A percentile compares a stretch with the other conserved stretches of the same genome.
Conservation (phyloP, 441 rosid species). For the Hypseocharis bilobata region DNA sequence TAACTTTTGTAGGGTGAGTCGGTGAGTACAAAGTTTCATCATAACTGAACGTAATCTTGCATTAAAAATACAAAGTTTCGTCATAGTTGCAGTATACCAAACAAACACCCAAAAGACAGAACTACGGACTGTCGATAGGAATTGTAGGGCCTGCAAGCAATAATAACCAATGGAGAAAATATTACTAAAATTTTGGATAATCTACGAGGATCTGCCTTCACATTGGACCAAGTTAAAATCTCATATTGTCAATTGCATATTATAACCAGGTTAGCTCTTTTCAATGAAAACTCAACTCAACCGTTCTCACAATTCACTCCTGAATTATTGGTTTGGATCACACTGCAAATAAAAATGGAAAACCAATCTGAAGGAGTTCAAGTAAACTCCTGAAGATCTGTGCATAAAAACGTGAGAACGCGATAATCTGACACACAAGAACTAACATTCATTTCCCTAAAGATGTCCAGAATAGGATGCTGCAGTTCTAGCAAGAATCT, state of each 20-base stretch:
- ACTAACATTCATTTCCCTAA: background rate
- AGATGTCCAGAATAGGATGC: background rate
- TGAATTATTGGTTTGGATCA: background rate
- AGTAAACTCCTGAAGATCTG: background rate
- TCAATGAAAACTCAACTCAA: background rate
- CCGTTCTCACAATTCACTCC: background rate
- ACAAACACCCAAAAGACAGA: background rate
- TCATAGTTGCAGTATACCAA: background rate
- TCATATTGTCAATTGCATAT: background rate
- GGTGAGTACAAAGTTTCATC: background rate
- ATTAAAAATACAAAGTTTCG: background rate
- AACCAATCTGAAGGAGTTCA: background rate
- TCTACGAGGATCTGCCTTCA: background rate
- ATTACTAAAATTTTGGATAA: background rate
- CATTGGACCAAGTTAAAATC: background rate
- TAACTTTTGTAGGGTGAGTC: background rate
- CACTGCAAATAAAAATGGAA: background rate
- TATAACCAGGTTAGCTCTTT: background rate
- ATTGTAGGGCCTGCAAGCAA: background rate
- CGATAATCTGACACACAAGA: background rate
- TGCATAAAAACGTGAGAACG: background rate
- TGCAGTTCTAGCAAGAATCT: background rate
- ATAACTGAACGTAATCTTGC: background rate
- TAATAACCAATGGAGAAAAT: background rate
- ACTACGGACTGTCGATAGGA: background rate